Evolutionary conservation across 2,329 filamentous ascomycete genomes (phyloP).

Genomic region (Laburnicola sp.): DNA sequence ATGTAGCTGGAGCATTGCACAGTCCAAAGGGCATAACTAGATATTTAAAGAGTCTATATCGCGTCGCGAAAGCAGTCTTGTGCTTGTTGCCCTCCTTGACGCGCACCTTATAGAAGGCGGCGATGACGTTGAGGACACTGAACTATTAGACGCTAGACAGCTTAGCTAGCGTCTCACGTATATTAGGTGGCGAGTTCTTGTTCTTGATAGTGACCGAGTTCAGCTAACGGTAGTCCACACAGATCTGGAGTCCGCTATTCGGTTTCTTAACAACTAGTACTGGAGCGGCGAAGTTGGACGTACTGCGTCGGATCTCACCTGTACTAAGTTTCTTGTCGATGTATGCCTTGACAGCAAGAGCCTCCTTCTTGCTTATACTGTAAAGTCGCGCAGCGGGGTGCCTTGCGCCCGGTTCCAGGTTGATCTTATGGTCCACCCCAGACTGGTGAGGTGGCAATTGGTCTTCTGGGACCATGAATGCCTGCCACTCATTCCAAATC

Average conservation of each 20-base stretch:
- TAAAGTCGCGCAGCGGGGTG: background rate
- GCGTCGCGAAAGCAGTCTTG: too few species aligned
- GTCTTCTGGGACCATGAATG: background rate
- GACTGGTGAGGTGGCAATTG: background rate
- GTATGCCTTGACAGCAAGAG: background rate
- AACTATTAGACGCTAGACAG: constrained; percentile 29
- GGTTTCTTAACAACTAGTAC: constrained; percentile 15
- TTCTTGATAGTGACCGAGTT: constrained; percentile 45
- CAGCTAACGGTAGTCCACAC: constrained; percentile 42
- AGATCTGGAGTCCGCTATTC: constrained; percentile 33
- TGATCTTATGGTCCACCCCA: too few species aligned
- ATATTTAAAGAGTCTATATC: constrained; percentile 4
- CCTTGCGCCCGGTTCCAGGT: too few species aligned
- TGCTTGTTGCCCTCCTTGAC: too few species aligned
- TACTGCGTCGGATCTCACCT: constrained; percentile 8
- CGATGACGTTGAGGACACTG: constrained; percentile 32
- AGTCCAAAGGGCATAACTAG: constrained; percentile 3
- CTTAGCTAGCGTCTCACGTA: constrained; percentile 34
- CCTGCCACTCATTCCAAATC: background rate
- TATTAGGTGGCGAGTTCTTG: constrained; percentile 35
- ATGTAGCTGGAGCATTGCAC: too few species aligned
- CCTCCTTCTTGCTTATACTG: background rate
- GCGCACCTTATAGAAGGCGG: too few species aligned
- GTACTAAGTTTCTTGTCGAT: background rate
- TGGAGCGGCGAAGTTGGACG: constrained; percentile 11